Base-by-base conservation (phyloP, 2,329 filamentous ascomycete genomes). In the Aspergillus jensenii region DNA sequence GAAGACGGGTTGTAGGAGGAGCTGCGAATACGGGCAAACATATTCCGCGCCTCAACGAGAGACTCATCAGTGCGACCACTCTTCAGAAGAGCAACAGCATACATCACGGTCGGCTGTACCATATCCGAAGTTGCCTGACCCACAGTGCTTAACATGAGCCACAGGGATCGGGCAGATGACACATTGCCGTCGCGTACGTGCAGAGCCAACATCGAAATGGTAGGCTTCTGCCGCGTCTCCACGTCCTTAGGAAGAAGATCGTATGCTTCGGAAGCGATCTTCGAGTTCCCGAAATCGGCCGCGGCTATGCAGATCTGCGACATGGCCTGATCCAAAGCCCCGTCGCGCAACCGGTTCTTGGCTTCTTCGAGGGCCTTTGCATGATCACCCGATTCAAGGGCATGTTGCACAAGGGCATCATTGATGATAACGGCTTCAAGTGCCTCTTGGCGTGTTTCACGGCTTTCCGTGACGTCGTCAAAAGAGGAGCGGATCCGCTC, bases 91-190 rank as follows among this genome's bases (percentile, higher is more conserved):
- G 92, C 91, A 57, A 96, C 86, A 14, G 90, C 87, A 69, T 93
- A 96, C 91, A 97, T 96, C 57, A 90, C 86, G 12, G 91, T 89
- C 23, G 92, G 90, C 77, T 96, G 92, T 61, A 96, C 89, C 74
- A 96, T 88, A 33, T 86, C 80, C 54, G 82, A 73, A 12, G 84
- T 83, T 35, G 86, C 82, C 52, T 82, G 79, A 68, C 85, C 81
- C 58, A 86, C 67, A 11, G 71, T 72, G 59, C 83, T 86, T 54
- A 97, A 80, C 56, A 90, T 81, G 53, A 86, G 83, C 92, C 93
- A 97, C 78, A 91, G 93, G 62, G 87, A 83, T 62, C 89, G 84
- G 51, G 93, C 93, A 55, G 86, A 84, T 23, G 87, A 81, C 58
- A 96, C 85, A 74, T 96, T 89, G 58, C 90, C 91, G 62, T 86